Base-by-base conservation (phyloP, 495 filamentous ascomycete species). In the Podospora comata region DNA sequence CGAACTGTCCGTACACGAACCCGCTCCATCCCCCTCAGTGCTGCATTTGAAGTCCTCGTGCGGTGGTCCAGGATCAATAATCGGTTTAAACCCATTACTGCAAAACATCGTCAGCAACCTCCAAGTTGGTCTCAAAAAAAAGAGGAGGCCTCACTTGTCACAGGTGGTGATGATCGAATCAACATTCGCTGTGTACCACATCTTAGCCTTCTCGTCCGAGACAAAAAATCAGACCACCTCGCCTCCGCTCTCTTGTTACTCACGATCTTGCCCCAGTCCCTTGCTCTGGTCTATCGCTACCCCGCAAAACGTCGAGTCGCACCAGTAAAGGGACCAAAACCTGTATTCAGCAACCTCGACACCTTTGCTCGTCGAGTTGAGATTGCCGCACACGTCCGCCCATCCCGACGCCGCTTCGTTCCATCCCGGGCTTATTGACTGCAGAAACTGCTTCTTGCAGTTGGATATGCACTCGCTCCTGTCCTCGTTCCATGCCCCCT, bases 101-200 rank as follows among this genome's bases (percentile, higher is more conserved):
- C 27, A 18, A 62, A 11, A 62, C 30, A 18, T 20, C 20, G 60
- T 62, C 60, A 62, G 60, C 30, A 58, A 20, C 9, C 3, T 4
- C 55, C n/a, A 58, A 20, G 6, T 20, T n/a, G 4, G 3, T 19
- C 55, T 27, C 67, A 16, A 66, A 55, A 44, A 64, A n/a, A 67
- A 57, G 23, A 67, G 34, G 57, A 28, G 23, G 34, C 67, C 81
- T 75, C 70, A 83, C 82, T 80, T 79, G 60, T 82, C 77, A 60
- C 81, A 84, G 61, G 73, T 77, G 72, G 81, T 84, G 77, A 83
- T 83, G 64, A 84, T 79, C 64, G 74, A 69, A 65, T 79, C 77
- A 64, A 83, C 78, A 66, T 74, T 81, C 19, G 80, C 81, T 83
- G 44, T 48, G 48, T 62, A 66, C 64, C 30, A 64, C 58, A 62